Base-by-base conservation (phyloP, 2,329 filamentous ascomycete species). In the Colletotrichum aenigma region DNA sequence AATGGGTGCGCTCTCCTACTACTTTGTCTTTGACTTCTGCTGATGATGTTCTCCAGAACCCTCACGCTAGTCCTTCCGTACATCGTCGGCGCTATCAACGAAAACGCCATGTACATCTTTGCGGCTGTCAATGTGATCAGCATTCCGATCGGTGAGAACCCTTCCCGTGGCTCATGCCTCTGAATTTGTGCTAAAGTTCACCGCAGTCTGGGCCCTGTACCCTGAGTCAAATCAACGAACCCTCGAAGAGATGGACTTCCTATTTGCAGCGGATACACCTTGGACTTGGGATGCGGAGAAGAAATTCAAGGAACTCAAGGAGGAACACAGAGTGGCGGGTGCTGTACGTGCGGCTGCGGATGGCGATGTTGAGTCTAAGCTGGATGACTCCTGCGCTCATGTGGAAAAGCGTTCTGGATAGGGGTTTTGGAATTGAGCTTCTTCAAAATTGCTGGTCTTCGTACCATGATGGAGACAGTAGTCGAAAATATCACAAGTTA, bases 121-220 rank as follows among this genome's bases (percentile, higher is more conserved):
- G 60, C 26, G 13, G 21, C 60, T 36, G 60, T 36, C 21, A 64
- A 36, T 2, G 32, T 64, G 13, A n/a, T 64, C n/a, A 64, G 60
- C 7, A 38, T 64, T n/a, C 60, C 60, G 6, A 38, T 64, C 9
- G 30, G 60, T 64, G 16, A 64, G 60, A 21, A 1, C 9, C 9
- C 43, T 48, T 6, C n/a, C 10, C 5, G 3, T 1, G 0, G 13
- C 10, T 48, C 0, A 13, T 48, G 10, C 0, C 3, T 21, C 10
- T 21, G 1, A 48, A 13, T 6, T 0, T 21, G 13, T 2, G 1
- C 60, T 62, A 32, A 60, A 0, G 8, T 4, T 8, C n/a, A 34
- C 2, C 10, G 10, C 13, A 64, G 32, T 64, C 7, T 36, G 34
- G 21, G 60, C 60, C 0, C 8, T 64, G 10, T 38, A 64, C 21